Evolutionary conservation across 345 rosid species (phyloP), one percentile per base, ranked within the genome.

Genomic region (Toxicodendron radicans): DNA sequence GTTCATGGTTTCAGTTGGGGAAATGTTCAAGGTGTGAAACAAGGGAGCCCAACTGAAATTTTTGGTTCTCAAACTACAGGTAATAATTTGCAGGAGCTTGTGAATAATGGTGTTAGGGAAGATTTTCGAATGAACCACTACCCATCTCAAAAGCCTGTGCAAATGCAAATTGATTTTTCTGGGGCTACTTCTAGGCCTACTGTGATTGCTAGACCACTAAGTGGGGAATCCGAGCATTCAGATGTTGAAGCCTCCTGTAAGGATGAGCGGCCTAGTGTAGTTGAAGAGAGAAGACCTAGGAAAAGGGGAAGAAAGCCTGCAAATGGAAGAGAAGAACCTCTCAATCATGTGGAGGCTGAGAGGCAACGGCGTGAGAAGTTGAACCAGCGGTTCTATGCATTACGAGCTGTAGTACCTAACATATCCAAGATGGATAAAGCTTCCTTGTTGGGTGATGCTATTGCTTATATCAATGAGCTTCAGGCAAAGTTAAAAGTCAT

Each of bases 381-480:
- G 64, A 95, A 95, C 82, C 98, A 95, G 69, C 84, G 96, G 43
- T 95, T 95, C 85, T 95, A 93, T 48, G 98, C 98, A 0, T 82
- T 95, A 62, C 83, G 99, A 2, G 90, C 99, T 12, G 99, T 95
- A 56, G 99, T 95, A 27, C 99, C 99, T n/a, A 95, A 95, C 80
- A 93, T 95, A 54, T 93, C 99, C 10, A 95, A 95, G 83, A 95
- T 95, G 99, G 99, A 95, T 78, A 95, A 95, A 82, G 99, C 99
- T 18, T 95, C 99, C 5, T 74, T 95, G 58, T 79, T 95, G 21
- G 98, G 94, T 68, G 99, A 95, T 76, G 98, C 98, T 27, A 95
- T 95, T 74, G 86, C 98, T 68, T 91, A 95, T 68, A 95, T 95
- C 72, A 91, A 90, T 52, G 99, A 95, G 84, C 98, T 95, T 68